Conservation (phyloP, 2,329 filamentous ascomycete species). For the Domatiomyces catenatus region DNA sequence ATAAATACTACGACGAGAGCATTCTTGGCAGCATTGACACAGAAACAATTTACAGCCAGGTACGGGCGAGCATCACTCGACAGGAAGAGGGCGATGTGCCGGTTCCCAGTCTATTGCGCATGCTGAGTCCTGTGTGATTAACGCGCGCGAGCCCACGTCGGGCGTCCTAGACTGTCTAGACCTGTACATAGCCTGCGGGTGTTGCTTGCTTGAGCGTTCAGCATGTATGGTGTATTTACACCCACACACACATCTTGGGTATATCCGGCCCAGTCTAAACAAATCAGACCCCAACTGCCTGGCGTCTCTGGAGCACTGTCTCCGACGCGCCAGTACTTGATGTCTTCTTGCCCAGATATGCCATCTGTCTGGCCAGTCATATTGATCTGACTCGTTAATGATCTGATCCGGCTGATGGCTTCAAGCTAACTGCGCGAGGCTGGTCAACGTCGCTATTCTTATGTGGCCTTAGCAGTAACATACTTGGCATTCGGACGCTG, state of each 20-base stretch:
- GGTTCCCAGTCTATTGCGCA: conserved; percentile 16
- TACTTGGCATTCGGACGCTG: background rate
- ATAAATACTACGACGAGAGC: conserved; percentile 52
- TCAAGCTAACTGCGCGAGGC: background rate
- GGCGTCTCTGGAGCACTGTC: background rate
- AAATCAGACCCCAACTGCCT: background rate
- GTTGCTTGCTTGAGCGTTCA: background rate
- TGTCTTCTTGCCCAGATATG: background rate
- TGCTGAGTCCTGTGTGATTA: conserved; percentile 11
- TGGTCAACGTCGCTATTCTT: background rate
- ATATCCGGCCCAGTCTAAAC: background rate
- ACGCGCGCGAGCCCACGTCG: background rate
- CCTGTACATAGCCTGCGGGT: background rate
- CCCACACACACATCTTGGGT: background rate
- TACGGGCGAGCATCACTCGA: conserved; percentile 13
- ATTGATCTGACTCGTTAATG: background rate
- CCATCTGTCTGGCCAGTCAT: background rate
- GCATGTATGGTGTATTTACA: background rate
- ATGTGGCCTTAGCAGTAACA: background rate
- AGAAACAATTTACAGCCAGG: conserved; percentile 36
- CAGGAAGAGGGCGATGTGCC: conserved; percentile 14
- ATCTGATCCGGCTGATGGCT: background rate
- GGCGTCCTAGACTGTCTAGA: background rate
- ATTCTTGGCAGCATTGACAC: conserved; percentile 38
- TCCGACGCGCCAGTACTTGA: background rate